Conservation (phyloP, 805 yeast species). For the Blastobotrys terrestris region DNA sequence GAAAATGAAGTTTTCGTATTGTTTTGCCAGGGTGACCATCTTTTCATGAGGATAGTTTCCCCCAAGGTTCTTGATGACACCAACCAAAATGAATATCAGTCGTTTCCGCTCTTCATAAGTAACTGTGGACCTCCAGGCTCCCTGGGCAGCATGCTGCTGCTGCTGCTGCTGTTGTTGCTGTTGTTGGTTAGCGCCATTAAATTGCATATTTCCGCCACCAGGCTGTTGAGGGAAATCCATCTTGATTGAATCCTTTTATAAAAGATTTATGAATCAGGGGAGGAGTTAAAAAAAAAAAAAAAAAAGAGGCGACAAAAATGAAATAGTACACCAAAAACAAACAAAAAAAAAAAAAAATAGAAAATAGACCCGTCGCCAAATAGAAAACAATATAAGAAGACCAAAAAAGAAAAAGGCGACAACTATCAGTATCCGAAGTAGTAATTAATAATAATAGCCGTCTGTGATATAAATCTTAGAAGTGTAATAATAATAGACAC, state of each 20-base stretch:
- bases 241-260: no score
- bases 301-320: background rate
- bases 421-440: background rate
- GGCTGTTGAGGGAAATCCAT: background rate
- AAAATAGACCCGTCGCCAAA: background rate
- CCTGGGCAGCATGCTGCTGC: constrained; percentile 9
- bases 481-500: background rate
- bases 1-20: constrained; percentile 28
- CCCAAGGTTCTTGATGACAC: background rate
- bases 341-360: background rate
- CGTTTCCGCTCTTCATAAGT: constrained; percentile 23
- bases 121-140: constrained; percentile 17
- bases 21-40: constrained; percentile 27
- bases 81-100: constrained; percentile 23
- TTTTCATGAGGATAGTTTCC: constrained; percentile 25
- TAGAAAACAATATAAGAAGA: background rate
- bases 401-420: background rate
- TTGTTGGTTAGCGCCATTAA: constrained; percentile 1
- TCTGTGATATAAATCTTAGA: background rate
- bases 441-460: background rate
- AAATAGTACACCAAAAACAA: background rate
- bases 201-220: background rate
- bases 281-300: no score
- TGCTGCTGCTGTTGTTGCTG: constrained; percentile 4
- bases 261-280: no score